These are phyloP conservation scores for Chytriomyces sp. DNA, from an alignment of 192 early-diverging fungal species.

Conservation along the genomic window DNA sequence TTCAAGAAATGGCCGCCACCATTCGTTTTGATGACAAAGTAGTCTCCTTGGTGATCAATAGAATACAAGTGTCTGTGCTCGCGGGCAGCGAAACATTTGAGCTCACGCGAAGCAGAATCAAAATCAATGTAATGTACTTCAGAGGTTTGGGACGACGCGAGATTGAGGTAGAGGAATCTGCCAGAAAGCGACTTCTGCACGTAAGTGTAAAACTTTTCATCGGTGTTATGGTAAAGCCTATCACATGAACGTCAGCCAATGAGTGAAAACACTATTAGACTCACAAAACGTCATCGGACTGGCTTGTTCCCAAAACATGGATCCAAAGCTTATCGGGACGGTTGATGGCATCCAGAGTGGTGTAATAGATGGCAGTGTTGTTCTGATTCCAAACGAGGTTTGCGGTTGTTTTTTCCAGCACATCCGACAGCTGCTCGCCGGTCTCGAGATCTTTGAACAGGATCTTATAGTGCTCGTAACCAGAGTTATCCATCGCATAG, in stretches of 20 bases:
- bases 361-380: constrained; percentile 24
- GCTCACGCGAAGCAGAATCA: constrained; percentile 27
- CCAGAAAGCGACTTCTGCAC: constrained; percentile 58
- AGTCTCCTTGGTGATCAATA: constrained; percentile 51
- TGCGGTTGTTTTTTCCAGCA: neutral
- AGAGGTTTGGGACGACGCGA: constrained; percentile 60
- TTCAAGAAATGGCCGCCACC: constrained; percentile 38
- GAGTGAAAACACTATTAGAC: neutral
- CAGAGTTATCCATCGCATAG: constrained; percentile 44
- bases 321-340: constrained; percentile 54
- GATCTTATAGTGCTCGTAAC: constrained; percentile 43
- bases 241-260: neutral
- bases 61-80: constrained; percentile 53
- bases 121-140: constrained; percentile 54
- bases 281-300: constrained; percentile 39
- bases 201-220: constrained; percentile 64
- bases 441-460: constrained; percentile 45
- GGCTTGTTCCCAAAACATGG: constrained; percentile 48
- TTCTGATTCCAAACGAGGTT: neutral
- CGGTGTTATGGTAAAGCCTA: constrained; percentile 52
- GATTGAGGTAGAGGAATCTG: constrained; percentile 54
- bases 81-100: constrained; percentile 48
- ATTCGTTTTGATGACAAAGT: constrained; percentile 60
- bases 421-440: constrained; percentile 28
- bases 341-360: neutral